These are phyloP conservation scores for Tuber borchii DNA, from an alignment of 495 filamentous ascomycete genomes.

Conservation along the genomic window DNA sequence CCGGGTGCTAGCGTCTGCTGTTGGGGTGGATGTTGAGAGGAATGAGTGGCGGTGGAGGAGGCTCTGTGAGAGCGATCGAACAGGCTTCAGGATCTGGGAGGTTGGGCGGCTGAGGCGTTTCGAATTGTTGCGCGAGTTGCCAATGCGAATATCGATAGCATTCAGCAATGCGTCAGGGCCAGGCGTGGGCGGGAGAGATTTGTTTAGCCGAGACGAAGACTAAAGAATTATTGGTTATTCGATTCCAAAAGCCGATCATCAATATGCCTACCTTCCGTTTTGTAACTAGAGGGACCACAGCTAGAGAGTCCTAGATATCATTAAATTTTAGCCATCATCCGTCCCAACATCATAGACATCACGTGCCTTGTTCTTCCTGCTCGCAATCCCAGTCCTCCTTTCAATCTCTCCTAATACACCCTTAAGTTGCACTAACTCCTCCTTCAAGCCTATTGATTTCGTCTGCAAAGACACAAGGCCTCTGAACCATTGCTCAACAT, in stretches of 20 bases:
- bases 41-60: conserved; percentile 2
- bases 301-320: conserved; percentile 7
- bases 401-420: conserved; percentile 71
- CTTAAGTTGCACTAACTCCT: conserved; percentile 57
- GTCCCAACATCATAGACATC: background rate
- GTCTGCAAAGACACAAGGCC: conserved; percentile 64
- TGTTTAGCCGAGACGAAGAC: conserved; percentile 14
- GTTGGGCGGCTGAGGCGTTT: conserved; percentile 2
- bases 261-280: conserved; percentile 21
- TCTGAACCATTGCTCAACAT: conserved; percentile 76
- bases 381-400: conserved; percentile 64
- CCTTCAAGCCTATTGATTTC: conserved; percentile 56
- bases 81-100: conserved; percentile 14
- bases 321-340: background rate
- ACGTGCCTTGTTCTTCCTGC: conserved; percentile 42
- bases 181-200: conserved; percentile 28
- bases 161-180: conserved; percentile 20
- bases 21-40: background rate
- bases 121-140: conserved; percentile 5
- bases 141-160: conserved; percentile 21
- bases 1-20: conserved; percentile 17
- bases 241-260: background rate
- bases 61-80: background rate
- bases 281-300: conserved; percentile 10
- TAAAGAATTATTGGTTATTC: background rate